Evolutionary conservation across 2,329 filamentous ascomycete species (phyloP), one percentile per base, ranked within the genome.

Genomic region (Diaporthe caulivora): DNA sequence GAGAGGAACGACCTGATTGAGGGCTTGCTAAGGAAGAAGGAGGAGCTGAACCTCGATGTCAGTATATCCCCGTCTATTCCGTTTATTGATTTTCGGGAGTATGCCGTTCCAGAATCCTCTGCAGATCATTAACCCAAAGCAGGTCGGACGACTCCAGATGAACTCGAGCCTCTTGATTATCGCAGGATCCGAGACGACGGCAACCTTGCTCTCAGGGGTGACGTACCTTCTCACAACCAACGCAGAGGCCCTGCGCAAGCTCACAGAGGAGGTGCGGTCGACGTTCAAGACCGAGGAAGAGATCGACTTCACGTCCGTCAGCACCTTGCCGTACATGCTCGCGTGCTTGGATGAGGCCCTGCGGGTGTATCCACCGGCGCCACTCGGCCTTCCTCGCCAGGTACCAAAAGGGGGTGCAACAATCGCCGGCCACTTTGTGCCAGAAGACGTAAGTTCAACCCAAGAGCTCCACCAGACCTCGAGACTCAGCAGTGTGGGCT

Each of bases 331-430:
- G 49, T 86, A 85, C 57, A 77, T 85, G 71, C 74, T 78, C 17
- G 83, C 83, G 11, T 79, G 77, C 65, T 74, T 85, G 26, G 78
- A 84, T 10, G 84, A 86, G 77, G 78, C 77, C 8, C 73, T 85
- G 34, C 79, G 84, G 17, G 76, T 84, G 53, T 84, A 83, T 62
- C 82, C 84, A n/a, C 75, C 75, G 4, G 58, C 69, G 55, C 74
- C 75, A n/a, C 47, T 70, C 11, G 73, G 74, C 6, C 29, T 76
- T 49, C 68, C 58, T 21, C 74, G 75, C 15, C 18, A 68, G 69
- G 55, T 62, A 26, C 64, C 64, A 10, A 72, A 71, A 17, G 73
- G 74, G 9, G 75, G 75, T 2, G 55, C 55, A 21, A 73, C 17
- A 13, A 73, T 75, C 55, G 71, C 71, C 18, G 73, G 73, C 31